These are phyloP conservation scores for Psidium guajava DNA, from an alignment of 345 rosid genomes.

Conservation along the genomic window DNA sequence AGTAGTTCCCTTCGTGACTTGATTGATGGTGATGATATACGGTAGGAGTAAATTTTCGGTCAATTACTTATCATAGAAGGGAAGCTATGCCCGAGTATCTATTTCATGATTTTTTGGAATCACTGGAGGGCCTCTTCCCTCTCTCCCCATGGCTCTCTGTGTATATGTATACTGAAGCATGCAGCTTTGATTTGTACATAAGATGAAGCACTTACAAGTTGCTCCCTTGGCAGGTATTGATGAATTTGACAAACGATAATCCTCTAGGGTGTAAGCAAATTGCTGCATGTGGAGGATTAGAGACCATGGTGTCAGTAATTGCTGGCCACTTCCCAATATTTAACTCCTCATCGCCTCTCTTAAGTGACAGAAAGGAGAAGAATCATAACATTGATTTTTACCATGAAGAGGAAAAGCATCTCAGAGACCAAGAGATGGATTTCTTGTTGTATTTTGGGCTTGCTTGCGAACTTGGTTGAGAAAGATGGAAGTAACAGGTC, in stretches of 20 bases:
- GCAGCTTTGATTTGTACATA: neutral
- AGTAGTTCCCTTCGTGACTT: neutral
- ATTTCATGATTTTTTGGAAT: neutral
- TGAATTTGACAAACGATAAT: slow-evolving; percentile 94
- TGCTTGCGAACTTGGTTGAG: slow-evolving; percentile 90
- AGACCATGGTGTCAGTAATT: slow-evolving; percentile 62
- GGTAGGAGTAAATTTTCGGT: neutral
- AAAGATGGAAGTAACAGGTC: slow-evolving; percentile 82
- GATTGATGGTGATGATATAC: neutral
- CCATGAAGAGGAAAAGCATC: slow-evolving; percentile 31
- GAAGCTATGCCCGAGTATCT: neutral
- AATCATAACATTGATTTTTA: slow-evolving; percentile 8
- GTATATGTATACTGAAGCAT: neutral
- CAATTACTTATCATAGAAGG: no score
- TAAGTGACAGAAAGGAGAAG: slow-evolving; percentile 19
- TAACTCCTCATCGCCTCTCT: slow-evolving; percentile 27
- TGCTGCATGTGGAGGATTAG: slow-evolving; percentile 75
- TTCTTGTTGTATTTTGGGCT: slow-evolving; percentile 87
- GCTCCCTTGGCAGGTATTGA: slow-evolving; percentile 50
- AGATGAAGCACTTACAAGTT: neutral
- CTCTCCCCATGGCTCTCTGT: neutral
- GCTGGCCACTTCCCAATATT: slow-evolving; percentile 69
- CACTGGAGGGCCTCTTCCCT: neutral
- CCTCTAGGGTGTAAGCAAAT: slow-evolving; percentile 77
- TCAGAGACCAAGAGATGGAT: slow-evolving; percentile 82